Evolutionary conservation across 2,329 filamentous ascomycete genomes (phyloP).

Genomic region (Leptographium lundbergii): DNA sequence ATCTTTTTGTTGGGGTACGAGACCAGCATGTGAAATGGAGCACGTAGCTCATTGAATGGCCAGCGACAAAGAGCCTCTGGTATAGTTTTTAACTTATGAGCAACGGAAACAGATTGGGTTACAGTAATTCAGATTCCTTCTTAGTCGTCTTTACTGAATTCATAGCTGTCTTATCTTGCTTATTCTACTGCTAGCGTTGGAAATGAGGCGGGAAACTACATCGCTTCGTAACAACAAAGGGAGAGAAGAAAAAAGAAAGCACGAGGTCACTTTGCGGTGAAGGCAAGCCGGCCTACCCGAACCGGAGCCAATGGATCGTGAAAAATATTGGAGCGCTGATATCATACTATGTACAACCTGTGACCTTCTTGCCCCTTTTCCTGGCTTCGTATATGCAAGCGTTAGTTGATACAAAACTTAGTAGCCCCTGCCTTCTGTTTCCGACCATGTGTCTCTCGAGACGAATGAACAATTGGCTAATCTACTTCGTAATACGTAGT

Average conservation of each 20-base stretch:
- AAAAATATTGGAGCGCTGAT: not conserved
- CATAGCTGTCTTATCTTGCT: too few species aligned
- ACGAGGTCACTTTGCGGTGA: not conserved
- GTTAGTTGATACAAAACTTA: not conserved
- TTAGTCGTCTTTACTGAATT: too few species aligned
- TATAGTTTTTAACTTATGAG: too few species aligned
- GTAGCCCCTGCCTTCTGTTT: not conserved
- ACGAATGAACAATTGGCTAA: too few species aligned
- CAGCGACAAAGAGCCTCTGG: not conserved
- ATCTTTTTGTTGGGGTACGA: not conserved
- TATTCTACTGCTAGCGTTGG: too few species aligned
- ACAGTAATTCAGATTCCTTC: too few species aligned
- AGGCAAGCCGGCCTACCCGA: not conserved
- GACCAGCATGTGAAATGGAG: not conserved
- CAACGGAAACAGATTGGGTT: too few species aligned
- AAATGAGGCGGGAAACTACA: too few species aligned
- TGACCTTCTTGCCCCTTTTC: not conserved
- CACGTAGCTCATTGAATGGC: not conserved
- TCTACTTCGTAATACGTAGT: too few species aligned
- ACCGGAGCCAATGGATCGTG: not conserved
- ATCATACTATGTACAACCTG: not conserved
- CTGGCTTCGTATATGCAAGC: not conserved
- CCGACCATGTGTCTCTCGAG: too few species aligned
- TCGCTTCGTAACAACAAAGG: too few species aligned
- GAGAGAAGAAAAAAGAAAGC: too few species aligned